Conservation (phyloP, 1,284 basidiomycete genomes). For the Xerocomus alliaceus region DNA sequence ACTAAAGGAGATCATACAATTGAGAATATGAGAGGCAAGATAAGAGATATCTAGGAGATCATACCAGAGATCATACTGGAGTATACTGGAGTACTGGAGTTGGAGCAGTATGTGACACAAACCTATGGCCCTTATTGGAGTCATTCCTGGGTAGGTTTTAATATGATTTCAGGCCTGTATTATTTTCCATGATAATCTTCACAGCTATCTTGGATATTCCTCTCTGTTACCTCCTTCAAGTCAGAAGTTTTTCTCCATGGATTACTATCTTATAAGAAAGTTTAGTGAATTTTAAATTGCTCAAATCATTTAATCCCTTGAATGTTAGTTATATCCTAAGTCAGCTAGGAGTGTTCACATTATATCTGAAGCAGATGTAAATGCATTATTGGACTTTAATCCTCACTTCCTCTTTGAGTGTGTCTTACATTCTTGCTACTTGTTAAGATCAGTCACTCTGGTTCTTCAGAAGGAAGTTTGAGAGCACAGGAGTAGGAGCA, state of each 20-base stretch:
- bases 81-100: too few species aligned
- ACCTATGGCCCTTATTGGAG: background rate
- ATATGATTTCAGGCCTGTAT: background rate
- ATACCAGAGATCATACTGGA: too few species aligned
- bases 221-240: background rate
- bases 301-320: too few species aligned
- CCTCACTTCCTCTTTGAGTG: slow-evolving; percentile 1
- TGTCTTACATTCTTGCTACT: background rate
- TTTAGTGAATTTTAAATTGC: background rate
- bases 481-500: too few species aligned
- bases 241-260: background rate
- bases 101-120: too few species aligned
- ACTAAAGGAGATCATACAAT: too few species aligned
- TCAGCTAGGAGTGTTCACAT: slow-evolving; percentile 24
- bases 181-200: background rate
- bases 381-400: slow-evolving; percentile 26
- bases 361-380: slow-evolving; percentile 24
- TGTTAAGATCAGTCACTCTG: too few species aligned
- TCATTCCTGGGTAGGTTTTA: background rate
- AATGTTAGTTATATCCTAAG: background rate
- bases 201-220: background rate
- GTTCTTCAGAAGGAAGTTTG: too few species aligned
- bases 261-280: background rate
- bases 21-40: too few species aligned
- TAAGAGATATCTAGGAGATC: too few species aligned